These are phyloP conservation scores for Gloeopeniophorella convolvens DNA, from an alignment of 768 basidiomycete species.

Conservation along the genomic window DNA sequence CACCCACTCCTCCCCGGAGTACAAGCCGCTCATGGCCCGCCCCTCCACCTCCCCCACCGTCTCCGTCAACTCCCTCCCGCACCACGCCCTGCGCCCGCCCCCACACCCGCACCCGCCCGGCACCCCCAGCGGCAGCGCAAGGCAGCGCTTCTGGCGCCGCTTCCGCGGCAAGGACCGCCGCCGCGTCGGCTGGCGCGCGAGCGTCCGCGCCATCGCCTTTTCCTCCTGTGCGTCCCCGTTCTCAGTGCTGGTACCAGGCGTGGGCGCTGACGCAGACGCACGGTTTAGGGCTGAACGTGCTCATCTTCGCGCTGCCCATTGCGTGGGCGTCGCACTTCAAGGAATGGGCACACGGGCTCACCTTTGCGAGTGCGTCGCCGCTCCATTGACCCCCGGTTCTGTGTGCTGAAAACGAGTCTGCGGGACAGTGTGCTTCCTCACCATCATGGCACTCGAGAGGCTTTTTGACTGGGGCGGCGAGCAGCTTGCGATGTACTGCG, in stretches of 20 bases:
- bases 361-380: constrained; percentile 23
- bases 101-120: too few relatives aligned
- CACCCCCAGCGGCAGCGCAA: neutral
- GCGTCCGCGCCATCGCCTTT: constrained; percentile 4
- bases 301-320: constrained; percentile 24
- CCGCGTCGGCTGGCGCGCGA: constrained; percentile 8
- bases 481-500: constrained; percentile 50
- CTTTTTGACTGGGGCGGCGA: constrained; percentile 61
- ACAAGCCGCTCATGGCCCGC: too few relatives aligned
- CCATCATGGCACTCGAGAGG: constrained; percentile 59
- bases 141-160: constrained; percentile 9
- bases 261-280: too few relatives aligned
- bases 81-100: too few relatives aligned
- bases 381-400: neutral
- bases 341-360: constrained; percentile 11
- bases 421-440: constrained; percentile 50
- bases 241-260: too few relatives aligned
- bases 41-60: too few relatives aligned
- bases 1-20: too few relatives aligned
- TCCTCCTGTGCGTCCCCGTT: constrained; percentile 17
- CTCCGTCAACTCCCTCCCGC: too few relatives aligned
- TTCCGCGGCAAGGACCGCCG: constrained; percentile 14
- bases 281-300: constrained; percentile 21
- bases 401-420: neutral
- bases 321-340: constrained; percentile 27